phyloP scores from a whole-genome alignment of 2,329 filamentous ascomycete genomes.

The Colletotrichum camelliae region DNA sequence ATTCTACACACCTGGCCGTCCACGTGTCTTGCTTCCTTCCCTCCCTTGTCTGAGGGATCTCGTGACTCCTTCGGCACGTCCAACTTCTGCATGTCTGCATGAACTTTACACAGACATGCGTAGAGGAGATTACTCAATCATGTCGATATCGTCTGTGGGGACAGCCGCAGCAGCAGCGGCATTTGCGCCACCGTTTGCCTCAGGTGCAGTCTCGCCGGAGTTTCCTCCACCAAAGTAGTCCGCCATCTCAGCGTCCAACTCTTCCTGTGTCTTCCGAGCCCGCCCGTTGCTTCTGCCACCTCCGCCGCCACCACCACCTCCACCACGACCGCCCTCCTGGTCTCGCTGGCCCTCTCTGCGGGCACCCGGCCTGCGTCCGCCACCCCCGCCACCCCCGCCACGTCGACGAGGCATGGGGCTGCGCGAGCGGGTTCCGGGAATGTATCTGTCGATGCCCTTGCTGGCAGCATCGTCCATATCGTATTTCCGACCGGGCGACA shows the following conservation, averaged over 20 bases:
- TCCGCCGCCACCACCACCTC: constrained; percentile 30
- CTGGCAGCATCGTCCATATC: constrained; percentile 64
- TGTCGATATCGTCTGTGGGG: constrained; percentile 67
- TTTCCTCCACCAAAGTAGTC: constrained; percentile 76
- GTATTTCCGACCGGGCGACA: constrained; percentile 52
- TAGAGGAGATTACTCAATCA: constrained; percentile 66
- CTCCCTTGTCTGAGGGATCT: background rate
- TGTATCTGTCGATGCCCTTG: constrained; percentile 79
- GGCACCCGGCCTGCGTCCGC: constrained; percentile 53
- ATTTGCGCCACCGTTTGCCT: constrained; percentile 35
- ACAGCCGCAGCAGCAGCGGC: constrained; percentile 31
- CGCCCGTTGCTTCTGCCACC: constrained; percentile 50
- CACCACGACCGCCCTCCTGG: constrained; percentile 42
- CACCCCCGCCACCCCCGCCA: constrained; percentile 44
- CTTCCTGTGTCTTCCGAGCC: constrained; percentile 85
- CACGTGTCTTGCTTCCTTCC: background rate
- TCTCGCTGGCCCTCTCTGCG: constrained; percentile 48
- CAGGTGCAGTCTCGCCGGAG: constrained; percentile 40
- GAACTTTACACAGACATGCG: background rate
- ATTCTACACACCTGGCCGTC: background rate
- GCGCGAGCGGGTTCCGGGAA: constrained; percentile 66
- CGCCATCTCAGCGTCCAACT: constrained; percentile 95
- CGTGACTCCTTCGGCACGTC: background rate
- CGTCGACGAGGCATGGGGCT: constrained; percentile 64
- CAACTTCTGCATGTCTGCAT: background rate